Conservation (phyloP, 192 early-diverging fungal genomes). For the Podila epicladia region DNA sequence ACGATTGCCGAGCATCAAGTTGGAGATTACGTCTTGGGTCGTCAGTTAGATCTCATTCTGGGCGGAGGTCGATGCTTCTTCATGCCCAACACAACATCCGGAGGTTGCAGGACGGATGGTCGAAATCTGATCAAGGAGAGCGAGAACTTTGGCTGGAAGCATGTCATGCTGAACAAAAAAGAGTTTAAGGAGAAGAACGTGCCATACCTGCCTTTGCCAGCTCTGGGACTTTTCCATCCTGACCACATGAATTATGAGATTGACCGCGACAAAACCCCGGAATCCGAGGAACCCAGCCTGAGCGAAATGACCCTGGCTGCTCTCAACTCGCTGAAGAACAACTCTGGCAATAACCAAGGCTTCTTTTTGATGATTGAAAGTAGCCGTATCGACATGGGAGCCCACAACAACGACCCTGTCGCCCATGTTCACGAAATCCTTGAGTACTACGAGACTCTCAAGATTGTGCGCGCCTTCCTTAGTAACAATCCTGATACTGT, state of each 20-base stretch:
- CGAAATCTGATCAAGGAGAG: slow-evolving; percentile 71
- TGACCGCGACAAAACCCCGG: slow-evolving; percentile 69
- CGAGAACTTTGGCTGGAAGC: slow-evolving; percentile 66
- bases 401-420: slow-evolving; percentile 95
- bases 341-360: slow-evolving; percentile 64
- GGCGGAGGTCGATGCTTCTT: slow-evolving; percentile 95
- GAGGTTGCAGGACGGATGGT: slow-evolving; percentile 83
- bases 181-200: slow-evolving; percentile 66
- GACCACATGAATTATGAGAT: slow-evolving; percentile 96
- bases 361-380: slow-evolving; percentile 99
- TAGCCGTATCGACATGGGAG: slow-evolving; percentile 96
- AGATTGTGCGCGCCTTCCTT: slow-evolving; percentile 80
- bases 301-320: slow-evolving; percentile 88
- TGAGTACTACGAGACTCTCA: slow-evolving; percentile 85
- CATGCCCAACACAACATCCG: slow-evolving; percentile 67
- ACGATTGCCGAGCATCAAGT: slow-evolving; percentile 92
- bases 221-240: slow-evolving; percentile 79
- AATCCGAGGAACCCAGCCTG: slow-evolving; percentile 77
- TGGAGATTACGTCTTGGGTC: slow-evolving; percentile 87
- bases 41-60: slow-evolving; percentile 87
- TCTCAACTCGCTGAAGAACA: slow-evolving; percentile 70
- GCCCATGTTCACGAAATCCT: slow-evolving; percentile 93
- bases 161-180: slow-evolving; percentile 58
- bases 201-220: slow-evolving; percentile 61
- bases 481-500: slow-evolving; percentile 84